Evolutionary conservation across 2,329 filamentous ascomycete genomes (phyloP).

Genomic region (Botrytis fragariae): DNA sequence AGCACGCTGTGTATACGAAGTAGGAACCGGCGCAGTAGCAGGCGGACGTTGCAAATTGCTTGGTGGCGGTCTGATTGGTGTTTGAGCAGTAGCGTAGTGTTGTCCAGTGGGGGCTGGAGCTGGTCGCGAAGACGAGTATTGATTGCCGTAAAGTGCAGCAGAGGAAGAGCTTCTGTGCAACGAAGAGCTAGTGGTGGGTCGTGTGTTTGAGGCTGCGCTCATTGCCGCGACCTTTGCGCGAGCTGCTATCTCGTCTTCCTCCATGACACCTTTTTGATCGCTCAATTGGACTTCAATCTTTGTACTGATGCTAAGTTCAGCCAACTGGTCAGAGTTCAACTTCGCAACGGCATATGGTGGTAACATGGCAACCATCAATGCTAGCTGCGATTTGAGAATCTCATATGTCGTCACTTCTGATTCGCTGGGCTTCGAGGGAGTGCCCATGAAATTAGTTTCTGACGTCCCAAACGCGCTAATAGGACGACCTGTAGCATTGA

Average conservation of each 20-base stretch:
- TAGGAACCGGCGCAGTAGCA: conserved; percentile 32
- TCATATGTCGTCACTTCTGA: conserved; percentile 53
- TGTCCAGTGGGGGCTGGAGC: conserved; percentile 17
- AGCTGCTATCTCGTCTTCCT: conserved; percentile 47
- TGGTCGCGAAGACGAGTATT: conserved; percentile 35
- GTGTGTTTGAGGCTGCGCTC: conserved; percentile 26
- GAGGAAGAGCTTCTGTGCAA: conserved; percentile 32
- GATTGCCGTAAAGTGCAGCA: conserved; percentile 37
- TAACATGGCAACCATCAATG: conserved; percentile 50
- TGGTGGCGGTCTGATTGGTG: conserved; percentile 34
- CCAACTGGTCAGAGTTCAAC: conserved; percentile 53
- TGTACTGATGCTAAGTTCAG: conserved; percentile 52
- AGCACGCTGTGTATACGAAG: conserved; percentile 29
- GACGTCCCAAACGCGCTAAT: conserved; percentile 64
- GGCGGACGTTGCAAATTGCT: conserved; percentile 34
- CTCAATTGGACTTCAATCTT: conserved; percentile 49
- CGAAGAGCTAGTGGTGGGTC: conserved; percentile 27
- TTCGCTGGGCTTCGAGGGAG: conserved; percentile 61
- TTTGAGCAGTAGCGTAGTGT: conserved; percentile 27
- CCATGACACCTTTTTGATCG: conserved; percentile 51
- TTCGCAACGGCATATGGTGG: conserved; percentile 58
- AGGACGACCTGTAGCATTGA: conserved; percentile 61
- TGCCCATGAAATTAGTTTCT: conserved; percentile 53
- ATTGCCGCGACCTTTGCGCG: conserved; percentile 34
- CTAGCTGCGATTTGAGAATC: conserved; percentile 51